phyloP scores from a whole-genome alignment of 2,329 filamentous ascomycete species.

The Scleromitrula shiraiana region DNA sequence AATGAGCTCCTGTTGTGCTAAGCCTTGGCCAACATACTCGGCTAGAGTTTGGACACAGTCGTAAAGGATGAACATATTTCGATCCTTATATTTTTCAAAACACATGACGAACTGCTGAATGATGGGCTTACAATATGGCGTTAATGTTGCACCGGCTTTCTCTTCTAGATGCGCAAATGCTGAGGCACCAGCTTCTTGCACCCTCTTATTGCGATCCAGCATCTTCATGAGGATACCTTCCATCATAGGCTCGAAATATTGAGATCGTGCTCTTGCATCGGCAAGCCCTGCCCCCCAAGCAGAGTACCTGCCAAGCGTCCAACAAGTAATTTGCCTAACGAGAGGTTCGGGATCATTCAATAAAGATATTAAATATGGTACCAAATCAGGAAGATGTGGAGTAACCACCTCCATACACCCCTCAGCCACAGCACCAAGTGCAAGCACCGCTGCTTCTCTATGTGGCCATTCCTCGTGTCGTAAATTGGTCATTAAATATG shows the following conservation, averaged over 20 bases:
- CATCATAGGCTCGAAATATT: constrained; percentile 93
- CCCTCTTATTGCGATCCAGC: constrained; percentile 95
- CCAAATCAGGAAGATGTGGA: constrained; percentile 81
- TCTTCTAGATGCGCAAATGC: constrained; percentile 95
- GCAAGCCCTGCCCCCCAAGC: constrained; percentile 77
- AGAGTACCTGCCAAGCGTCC: constrained; percentile 91
- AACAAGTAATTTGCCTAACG: constrained; percentile 94
- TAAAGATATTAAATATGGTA: constrained; percentile 82
- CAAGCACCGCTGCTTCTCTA: constrained; percentile 87
- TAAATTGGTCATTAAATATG: constrained; percentile 85
- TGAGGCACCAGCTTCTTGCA: constrained; percentile 92
- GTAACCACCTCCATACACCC: constrained; percentile 86
- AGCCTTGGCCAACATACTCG: constrained; percentile 74
- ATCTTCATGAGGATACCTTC: constrained; percentile 89
- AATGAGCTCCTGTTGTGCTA: constrained; percentile 76
- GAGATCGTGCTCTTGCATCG: constrained; percentile 57
- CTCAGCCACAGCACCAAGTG: constrained; percentile 88
- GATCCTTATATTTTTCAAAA: constrained; percentile 93
- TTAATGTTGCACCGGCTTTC: constrained; percentile 72
- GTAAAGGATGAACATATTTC: constrained; percentile 98
- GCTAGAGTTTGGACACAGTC: constrained; percentile 97
- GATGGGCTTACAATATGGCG: constrained; percentile 83
- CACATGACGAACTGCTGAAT: constrained; percentile 87
- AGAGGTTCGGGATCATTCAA: constrained; percentile 81
- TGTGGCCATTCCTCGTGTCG: constrained; percentile 85